Conservation (phyloP, 208 protist genomes). For the Blechomonas ayalai region DNA sequence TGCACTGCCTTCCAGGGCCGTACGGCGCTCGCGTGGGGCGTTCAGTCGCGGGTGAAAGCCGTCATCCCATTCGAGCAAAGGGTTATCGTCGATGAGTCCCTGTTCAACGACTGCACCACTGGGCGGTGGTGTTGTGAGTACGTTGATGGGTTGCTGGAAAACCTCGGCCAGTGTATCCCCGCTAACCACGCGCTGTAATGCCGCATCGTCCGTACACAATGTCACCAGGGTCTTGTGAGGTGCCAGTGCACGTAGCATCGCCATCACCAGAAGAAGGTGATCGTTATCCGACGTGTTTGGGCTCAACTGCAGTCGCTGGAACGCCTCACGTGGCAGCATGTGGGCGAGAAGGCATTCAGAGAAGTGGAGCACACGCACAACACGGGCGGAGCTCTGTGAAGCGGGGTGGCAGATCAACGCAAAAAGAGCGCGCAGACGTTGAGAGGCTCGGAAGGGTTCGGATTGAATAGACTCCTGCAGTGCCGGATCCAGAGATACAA, state of each 20-base stretch:
- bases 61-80: slow-evolving; percentile 17
- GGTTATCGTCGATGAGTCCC: slow-evolving; percentile 69
- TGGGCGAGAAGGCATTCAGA: slow-evolving; percentile 69
- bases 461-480: slow-evolving; percentile 34
- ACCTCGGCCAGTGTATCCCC: slow-evolving; percentile 7
- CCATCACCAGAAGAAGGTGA: slow-evolving; percentile 57
- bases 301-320: slow-evolving; percentile 10
- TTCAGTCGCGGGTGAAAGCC: slow-evolving; percentile 33
- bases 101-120: slow-evolving; percentile 22
- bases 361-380: slow-evolving; percentile 62
- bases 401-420: slow-evolving; percentile 13
- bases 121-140: slow-evolving; percentile 47
- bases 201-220: slow-evolving; percentile 63
- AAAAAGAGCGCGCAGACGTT: slow-evolving; percentile 53
- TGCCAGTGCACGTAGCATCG: slow-evolving; percentile 54
- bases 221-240: slow-evolving; percentile 18
- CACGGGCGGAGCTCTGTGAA: background rate
- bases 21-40: background rate
- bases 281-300: slow-evolving; percentile 48
- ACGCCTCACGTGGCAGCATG: background rate
- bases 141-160: slow-evolving; percentile 28
- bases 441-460: slow-evolving; percentile 59
- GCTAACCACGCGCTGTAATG: slow-evolving; percentile 11
- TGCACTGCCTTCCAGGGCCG: background rate
- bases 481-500: slow-evolving; percentile 54